phyloP scores from a whole-genome alignment of 352 stramenopile species.

The Globisporangium radiosum region DNA sequence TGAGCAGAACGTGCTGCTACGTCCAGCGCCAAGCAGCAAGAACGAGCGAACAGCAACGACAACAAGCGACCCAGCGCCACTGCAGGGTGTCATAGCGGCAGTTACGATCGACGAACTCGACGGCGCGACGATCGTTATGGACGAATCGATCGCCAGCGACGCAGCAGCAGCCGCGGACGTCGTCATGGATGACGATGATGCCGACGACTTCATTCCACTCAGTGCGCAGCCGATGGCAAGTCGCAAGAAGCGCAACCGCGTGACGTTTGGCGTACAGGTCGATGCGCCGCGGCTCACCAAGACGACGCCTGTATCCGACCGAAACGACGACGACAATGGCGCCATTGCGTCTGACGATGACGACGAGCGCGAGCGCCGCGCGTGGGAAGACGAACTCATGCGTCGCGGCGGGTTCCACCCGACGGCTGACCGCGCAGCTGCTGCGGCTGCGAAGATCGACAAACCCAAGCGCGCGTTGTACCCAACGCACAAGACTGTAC shows the following conservation, averaged over 20 bases:
- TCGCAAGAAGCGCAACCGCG: slow-evolving; percentile 38
- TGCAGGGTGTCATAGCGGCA: background rate
- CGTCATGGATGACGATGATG: slow-evolving; percentile 9
- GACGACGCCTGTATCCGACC: slow-evolving; percentile 16
- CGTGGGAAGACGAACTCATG: slow-evolving; percentile 79
- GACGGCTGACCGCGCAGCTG: background rate
- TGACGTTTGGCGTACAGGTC: slow-evolving; percentile 54
- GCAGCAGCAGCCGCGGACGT: background rate
- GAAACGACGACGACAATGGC: slow-evolving; percentile 8
- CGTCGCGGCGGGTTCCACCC: slow-evolving; percentile 47
- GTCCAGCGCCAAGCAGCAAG: too few species aligned
- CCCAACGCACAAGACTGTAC: slow-evolving; percentile 42
- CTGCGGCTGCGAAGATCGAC: slow-evolving; percentile 1
- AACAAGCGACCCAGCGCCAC: background rate
- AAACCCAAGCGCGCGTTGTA: slow-evolving; percentile 18
- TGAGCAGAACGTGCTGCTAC: slow-evolving; percentile 64
- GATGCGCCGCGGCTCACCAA: slow-evolving; percentile 24
- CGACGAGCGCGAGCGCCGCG: slow-evolving; percentile 32
- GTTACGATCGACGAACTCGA: slow-evolving; percentile 24
- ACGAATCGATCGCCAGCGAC: background rate
- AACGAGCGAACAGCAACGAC: background rate
- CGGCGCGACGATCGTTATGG: slow-evolving; percentile 17
- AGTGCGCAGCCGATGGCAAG: slow-evolving; percentile 33
- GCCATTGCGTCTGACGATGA: background rate
- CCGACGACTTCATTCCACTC: slow-evolving; percentile 67